Conservation (phyloP, 164 flowering plant genomes). For the Chimonanthus praecox region DNA sequence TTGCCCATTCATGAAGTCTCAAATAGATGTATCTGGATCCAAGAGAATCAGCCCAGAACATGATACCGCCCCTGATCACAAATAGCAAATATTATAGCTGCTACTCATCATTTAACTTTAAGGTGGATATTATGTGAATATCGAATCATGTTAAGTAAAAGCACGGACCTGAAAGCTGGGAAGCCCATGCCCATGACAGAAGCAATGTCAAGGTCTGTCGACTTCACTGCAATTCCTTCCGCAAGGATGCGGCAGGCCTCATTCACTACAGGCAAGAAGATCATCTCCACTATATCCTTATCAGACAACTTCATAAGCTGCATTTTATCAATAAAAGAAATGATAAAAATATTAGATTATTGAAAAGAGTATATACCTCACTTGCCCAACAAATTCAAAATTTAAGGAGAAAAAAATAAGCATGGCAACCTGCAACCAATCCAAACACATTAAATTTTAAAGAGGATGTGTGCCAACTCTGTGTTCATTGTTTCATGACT, state of each 20-base stretch:
- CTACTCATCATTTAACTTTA: too few relatives aligned
- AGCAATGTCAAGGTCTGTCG: conserved; percentile 89
- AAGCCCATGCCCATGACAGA: conserved; percentile 94
- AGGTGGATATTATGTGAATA: too few relatives aligned
- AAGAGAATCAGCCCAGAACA: conserved; percentile 90
- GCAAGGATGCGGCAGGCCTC: conserved; percentile 88
- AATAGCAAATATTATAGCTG: background rate
- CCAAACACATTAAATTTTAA: too few relatives aligned
- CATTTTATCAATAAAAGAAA: background rate
- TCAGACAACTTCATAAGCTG: conserved; percentile 54
- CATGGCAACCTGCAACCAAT: too few relatives aligned
- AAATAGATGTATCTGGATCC: conserved; percentile 81
- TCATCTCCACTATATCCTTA: conserved; percentile 85
- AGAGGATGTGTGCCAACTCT: too few relatives aligned
- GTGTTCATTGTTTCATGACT: too few relatives aligned
- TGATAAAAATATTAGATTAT: background rate
- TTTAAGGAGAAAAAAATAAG: too few relatives aligned
- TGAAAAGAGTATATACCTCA: background rate
- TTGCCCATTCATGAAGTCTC: conserved; percentile 74
- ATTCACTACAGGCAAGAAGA: conserved; percentile 87
- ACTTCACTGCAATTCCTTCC: conserved; percentile 84
- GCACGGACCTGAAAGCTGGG: conserved; percentile 78
- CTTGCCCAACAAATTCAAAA: background rate
- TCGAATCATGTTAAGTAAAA: background rate
- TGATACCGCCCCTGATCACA: conserved; percentile 75